Evolutionary conservation across 192 early-diverging fungal species (phyloP), one percentile per base, ranked within the genome.

Genomic region (Umbelopsis sp.): DNA sequence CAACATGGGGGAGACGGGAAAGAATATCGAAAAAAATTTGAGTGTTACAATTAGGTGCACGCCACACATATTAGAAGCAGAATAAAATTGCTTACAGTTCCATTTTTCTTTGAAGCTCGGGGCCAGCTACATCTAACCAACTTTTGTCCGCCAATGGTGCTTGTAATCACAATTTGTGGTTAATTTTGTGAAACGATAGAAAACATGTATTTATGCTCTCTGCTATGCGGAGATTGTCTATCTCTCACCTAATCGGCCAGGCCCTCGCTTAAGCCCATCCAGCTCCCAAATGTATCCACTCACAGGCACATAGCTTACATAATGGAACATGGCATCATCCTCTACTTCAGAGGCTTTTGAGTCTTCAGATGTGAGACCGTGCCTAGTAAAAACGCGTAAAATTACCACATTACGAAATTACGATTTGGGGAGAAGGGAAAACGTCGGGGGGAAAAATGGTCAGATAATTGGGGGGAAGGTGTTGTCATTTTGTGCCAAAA

Each of bases 281-380:
- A 91, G 74, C 75, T 91, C 90, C 71, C 84, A 91, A 46, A 91
- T 68, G 30, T 80, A 71, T 0, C 89, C 88, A 45, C 64, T 70
- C 3, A 81, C 75, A 10, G 85, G 84, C 64, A 90, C 82, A 69
- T 89, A 90, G 69, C 82, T 85, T 46, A 90, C 55, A 61, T 61
- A 61, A 12, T 61, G 55, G 30, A 61, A 61, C 55, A 61, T 61
- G 55, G 55, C 27, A 61, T 61, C 55, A 35, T 61, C 55, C 11
- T 61, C 55, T 18, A 30, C 35, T 2, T 61, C 55, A 1, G 55
- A 35, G 2, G 55, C 18, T 25, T 61, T 30, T 35, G 55, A 12
- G 12, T 61, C 55, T 22, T 61, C 55, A n/a, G 33, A 8, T 61
- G 6, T n/a, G 2, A 35, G 27, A 16, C 35, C 27, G 5, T 8